Conservation (phyloP, 108 stramenopile species). For the Cyclotella cryptica region DNA sequence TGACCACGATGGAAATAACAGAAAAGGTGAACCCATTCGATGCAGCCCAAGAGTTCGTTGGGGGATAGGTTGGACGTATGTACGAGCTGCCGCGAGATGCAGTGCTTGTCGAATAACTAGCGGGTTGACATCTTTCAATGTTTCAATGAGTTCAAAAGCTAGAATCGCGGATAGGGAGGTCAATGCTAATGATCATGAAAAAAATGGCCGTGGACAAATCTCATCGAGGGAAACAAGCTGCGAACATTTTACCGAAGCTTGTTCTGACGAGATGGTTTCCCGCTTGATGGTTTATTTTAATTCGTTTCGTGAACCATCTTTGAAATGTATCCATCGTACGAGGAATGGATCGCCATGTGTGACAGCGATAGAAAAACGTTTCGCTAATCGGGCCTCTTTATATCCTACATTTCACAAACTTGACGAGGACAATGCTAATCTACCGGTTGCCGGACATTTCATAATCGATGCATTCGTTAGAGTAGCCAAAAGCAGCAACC, state of each 20-base stretch:
- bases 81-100: conserved; percentile 45
- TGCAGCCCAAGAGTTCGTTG: conserved; percentile 71
- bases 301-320: conserved; percentile 1
- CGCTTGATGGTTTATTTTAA: conserved; percentile 35
- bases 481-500: background rate
- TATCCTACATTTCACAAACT: background rate
- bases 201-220: background rate
- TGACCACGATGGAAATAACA: background rate
- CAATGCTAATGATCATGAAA: background rate
- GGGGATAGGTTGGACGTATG: conserved; percentile 93
- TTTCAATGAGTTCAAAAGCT: conserved; percentile 1
- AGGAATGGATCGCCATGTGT: conserved; percentile 19
- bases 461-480: conserved; percentile 47
- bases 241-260: background rate
- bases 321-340: conserved; percentile 23
- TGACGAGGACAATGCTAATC: conserved; percentile 34
- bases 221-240: too few species aligned
- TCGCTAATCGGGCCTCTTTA: conserved; percentile 12
- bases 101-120: conserved; percentile 26
- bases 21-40: background rate
- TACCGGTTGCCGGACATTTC: conserved; percentile 74
- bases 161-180: background rate
- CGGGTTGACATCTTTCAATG: conserved; percentile 37
- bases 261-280: conserved; percentile 26
- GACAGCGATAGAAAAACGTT: conserved; percentile 38